phyloP scores from a whole-genome alignment of 345 rosid genomes.

The Eucalyptus regnans region DNA sequence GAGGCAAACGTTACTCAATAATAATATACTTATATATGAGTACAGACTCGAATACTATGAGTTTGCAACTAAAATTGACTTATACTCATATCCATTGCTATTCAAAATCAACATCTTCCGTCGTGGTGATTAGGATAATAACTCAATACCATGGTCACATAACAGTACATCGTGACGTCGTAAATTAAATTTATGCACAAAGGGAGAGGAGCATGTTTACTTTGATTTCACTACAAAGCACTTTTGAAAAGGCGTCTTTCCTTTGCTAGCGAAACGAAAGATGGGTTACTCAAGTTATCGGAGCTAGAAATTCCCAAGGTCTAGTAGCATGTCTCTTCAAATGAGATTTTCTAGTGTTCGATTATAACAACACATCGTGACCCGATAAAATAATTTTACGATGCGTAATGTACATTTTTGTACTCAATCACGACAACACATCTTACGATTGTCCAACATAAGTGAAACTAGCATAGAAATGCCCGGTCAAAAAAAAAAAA shows the following conservation, averaged over 20 bases:
- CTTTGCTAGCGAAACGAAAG: background rate
- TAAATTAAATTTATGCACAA: background rate
- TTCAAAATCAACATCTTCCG: accelerated
- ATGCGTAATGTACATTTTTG: background rate
- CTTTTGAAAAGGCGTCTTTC: accelerated
- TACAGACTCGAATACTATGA: accelerated
- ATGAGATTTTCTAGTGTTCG: background rate
- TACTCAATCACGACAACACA: accelerated
- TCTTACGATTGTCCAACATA: background rate
- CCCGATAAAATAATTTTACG: accelerated
- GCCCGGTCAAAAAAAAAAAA: background rate
- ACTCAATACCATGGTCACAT: background rate
- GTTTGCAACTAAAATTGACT: background rate
- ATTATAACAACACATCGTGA: background rate
- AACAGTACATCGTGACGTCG: too few relatives aligned
- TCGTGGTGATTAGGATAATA: background rate
- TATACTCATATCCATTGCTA: background rate
- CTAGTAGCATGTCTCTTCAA: accelerated
- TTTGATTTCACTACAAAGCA: background rate
- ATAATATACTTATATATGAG: background rate
- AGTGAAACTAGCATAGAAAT: background rate
- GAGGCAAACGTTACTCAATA: accelerated
- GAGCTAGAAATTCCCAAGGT: background rate
- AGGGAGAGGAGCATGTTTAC: background rate
- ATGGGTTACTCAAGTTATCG: accelerated